Evolutionary conservation across 208 protist genomes (phyloP), one percentile per base, ranked within the genome.

Genomic region (Wallacemonas sp.): DNA sequence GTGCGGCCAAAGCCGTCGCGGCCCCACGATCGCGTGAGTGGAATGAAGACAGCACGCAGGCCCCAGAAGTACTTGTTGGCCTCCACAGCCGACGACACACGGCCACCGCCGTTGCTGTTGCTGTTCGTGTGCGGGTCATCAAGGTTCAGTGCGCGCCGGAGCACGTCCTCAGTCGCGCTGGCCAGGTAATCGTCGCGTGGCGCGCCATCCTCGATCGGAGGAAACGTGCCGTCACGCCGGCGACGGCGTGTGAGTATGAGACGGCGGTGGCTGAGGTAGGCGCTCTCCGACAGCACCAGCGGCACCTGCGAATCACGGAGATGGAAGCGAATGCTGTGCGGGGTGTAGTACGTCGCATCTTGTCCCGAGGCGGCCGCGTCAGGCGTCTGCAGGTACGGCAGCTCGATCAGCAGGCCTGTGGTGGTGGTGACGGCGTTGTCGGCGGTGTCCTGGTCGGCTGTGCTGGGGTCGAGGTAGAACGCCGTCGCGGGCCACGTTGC

Each of bases 21-120:
- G 4, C 33, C 34, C 52, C 41, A 58, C 9, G 26, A 32, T 1
- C 56, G 56, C 16, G 61, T 61, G 23, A 61, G 29, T 1, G 47
- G 57, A 8, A 58, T 44, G 58, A 60, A 65, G 24, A 56, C 29
- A 16, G 48, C 38, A 17, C 58, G 57, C 26, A 55, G 58, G 24
- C 49, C 67, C 58, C 67, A 64, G 48, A 69, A 67, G 41, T 52
- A 64, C 26, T 34, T 49, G 26, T 24, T 52, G 14, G n/a, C n/a
- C n/a, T n/a, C n/a, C n/a, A n/a, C n/a, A n/a, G n/a, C n/a, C n/a
- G n/a, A n/a, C n/a, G n/a, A n/a, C n/a, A n/a, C 21, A 34, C 17
- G 8, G 57, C 34, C 38, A 32, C 36, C 14, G 36, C 14, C 14
- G 36, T 41, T 41, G 36, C 16, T 46, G 24, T 33, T 46, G 36